Conservation (phyloP, 345 rosid genomes). For the Rhizophora mangle region DNA sequence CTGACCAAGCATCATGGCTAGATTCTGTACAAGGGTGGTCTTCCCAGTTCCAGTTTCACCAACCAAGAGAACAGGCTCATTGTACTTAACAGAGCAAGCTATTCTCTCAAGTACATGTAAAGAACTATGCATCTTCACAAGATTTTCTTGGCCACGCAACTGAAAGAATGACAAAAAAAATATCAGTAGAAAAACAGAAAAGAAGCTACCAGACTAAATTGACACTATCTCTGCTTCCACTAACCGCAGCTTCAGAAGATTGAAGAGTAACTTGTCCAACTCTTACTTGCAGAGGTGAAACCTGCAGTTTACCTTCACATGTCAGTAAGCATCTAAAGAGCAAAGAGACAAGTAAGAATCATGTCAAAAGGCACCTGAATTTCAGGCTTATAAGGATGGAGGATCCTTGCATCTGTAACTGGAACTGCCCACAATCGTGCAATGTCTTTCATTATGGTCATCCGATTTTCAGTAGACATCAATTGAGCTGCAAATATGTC, state of each 20-base stretch:
- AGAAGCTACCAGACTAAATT: conserved; percentile 18
- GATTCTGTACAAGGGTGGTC: conserved; percentile 90
- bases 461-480: conserved; percentile 46
- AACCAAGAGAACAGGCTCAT: conserved; percentile 92
- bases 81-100: conserved; percentile 76
- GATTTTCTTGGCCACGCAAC: conserved; percentile 48
- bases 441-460: conserved; percentile 47
- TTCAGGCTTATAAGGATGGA: conserved; percentile 59
- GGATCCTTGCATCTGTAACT: conserved; percentile 32
- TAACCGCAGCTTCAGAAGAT: conserved; percentile 44
- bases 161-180: conserved; percentile 30
- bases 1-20: conserved; percentile 78
- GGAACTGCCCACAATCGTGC: conserved; percentile 66
- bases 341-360: not conserved
- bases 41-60: conserved; percentile 99
- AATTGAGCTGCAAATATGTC: conserved; percentile 74
- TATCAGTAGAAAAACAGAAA: conserved; percentile 15
- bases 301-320: conserved; percentile 45
- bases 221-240: conserved; percentile 26
- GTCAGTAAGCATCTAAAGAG: conserved; percentile 24
- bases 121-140: conserved; percentile 77
- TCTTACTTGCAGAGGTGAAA: conserved; percentile 41
- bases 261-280: conserved; percentile 75
- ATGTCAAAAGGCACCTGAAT: conserved; percentile 59
- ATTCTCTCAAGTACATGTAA: conserved; percentile 71